Conservation (phyloP, 805 yeast genomes). For the Debaryomyces hansenii region DNA sequence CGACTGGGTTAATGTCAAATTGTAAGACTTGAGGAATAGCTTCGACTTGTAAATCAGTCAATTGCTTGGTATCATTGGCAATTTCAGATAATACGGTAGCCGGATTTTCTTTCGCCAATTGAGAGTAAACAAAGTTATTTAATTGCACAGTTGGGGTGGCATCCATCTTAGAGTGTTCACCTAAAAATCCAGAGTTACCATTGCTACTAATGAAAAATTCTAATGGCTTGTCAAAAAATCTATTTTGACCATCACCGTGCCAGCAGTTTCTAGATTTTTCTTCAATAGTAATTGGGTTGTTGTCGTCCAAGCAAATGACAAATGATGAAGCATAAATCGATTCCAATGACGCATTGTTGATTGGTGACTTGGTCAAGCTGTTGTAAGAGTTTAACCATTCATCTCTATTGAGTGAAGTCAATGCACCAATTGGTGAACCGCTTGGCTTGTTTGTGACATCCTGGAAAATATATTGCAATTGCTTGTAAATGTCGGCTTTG, state of each 20-base stretch:
- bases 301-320: constrained; percentile 72
- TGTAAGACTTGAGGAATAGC: constrained; percentile 28
- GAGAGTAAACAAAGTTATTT: constrained; percentile 70
- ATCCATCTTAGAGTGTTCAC: constrained; percentile 98
- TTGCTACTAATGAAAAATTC: constrained; percentile 80
- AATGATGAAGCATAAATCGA: constrained; percentile 78
- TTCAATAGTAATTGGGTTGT: constrained; percentile 73
- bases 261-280: constrained; percentile 83
- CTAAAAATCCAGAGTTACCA: constrained; percentile 89
- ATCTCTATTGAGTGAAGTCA: constrained; percentile 85
- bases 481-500: constrained; percentile 52
- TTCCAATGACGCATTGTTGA: constrained; percentile 60
- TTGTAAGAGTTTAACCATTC: constrained; percentile 65
- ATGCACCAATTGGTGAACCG: constrained; percentile 67
- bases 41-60: constrained; percentile 5
- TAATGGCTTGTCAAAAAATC: constrained; percentile 89
- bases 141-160: constrained; percentile 92
- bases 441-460: constrained; percentile 32
- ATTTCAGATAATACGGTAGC: constrained; percentile 27
- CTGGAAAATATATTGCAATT: constrained; percentile 51
- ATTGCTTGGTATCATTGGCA: constrained; percentile 10
- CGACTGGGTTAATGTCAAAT: constrained; percentile 59
- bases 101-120: constrained; percentile 51
- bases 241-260: constrained; percentile 94
- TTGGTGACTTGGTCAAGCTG: constrained; percentile 57